A percentile compares a stretch with the other conserved stretches of the same genome.
Conservation (phyloP, 1,139 yeast species). For the Pichia sp. region DNA sequence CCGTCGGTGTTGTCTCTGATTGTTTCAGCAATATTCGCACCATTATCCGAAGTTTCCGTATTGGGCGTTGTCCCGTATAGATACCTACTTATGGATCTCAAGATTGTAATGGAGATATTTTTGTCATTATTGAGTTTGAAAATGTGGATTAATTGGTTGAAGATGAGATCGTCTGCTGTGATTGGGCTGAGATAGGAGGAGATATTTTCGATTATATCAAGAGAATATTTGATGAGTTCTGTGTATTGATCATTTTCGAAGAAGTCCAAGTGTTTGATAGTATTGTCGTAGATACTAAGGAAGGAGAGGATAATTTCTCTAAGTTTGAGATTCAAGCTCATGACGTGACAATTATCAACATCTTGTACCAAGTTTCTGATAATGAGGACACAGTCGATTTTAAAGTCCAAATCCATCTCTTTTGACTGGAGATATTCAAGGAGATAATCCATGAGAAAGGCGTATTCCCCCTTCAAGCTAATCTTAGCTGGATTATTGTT, state of each 20-base stretch:
- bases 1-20: slow-evolving; percentile 29
- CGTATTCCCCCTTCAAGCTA: slow-evolving; percentile 36
- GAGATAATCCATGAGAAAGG: slow-evolving; percentile 45
- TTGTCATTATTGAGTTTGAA: slow-evolving; percentile 48
- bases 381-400: slow-evolving; percentile 61
- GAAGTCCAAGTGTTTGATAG: slow-evolving; percentile 9
- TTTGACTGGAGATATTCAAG: slow-evolving; percentile 36
- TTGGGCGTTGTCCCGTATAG: slow-evolving; percentile 29
- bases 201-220: slow-evolving; percentile 80
- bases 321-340: slow-evolving; percentile 50
- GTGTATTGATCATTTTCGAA: slow-evolving; percentile 30
- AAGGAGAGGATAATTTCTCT: slow-evolving; percentile 47
- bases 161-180: slow-evolving; percentile 53
- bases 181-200: slow-evolving; percentile 79
- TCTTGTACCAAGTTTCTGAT: slow-evolving; percentile 81
- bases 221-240: slow-evolving; percentile 62
- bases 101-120: slow-evolving; percentile 41
- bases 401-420: slow-evolving; percentile 31
- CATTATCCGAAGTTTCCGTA: background rate
- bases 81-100: slow-evolving; percentile 47
- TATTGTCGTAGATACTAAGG: slow-evolving; percentile 22
- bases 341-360: slow-evolving; percentile 70
- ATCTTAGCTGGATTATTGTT: slow-evolving; percentile 39
- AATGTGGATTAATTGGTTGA: slow-evolving; percentile 42
- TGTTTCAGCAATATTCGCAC: background rate